Base-by-base conservation (phyloP, 1,284 basidiomycete species). In the Trichosporon faecale region DNA sequence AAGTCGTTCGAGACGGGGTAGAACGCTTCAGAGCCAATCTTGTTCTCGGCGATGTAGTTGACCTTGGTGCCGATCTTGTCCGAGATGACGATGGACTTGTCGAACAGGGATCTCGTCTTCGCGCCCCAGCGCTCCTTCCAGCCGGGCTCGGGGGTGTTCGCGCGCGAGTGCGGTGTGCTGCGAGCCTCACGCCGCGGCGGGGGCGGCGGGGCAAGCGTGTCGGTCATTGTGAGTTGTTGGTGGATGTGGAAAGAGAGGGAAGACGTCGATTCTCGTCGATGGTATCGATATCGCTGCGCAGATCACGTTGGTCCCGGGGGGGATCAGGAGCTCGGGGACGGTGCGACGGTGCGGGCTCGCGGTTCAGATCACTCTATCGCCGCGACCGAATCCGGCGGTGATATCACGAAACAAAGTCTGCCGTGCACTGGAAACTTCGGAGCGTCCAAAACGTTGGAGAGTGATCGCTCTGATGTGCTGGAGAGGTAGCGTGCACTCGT, bases 1-100 rank as follows among this genome's bases (percentile, higher is more conserved):
- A 86, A 85, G 70, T 88, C 87, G 55, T 84, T 85, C 8, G 82
- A 83, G 25, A 83, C 82, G 2, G 87, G 87, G 83, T 84, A 87
- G 75, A 88, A 88, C 2, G 84, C 78, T 70, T 87, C 86, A 9
- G 82, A 83, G 3, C 86, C 86, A 5, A 85, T 76, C 49, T 74
- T 70, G 75, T 79, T 79, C 68, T 80, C 82, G 0, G 82, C 79
- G 64, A 80, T 74, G 25, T 70, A 70, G 72, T 84, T 84, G 66
- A 84, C 76, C 55, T 71, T 76, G 11, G 74, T 77, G 2, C 84
- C 84, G 18, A 83, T 64, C 35, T 77, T 80, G 71, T 84, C 84
- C 25, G 73, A 76, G 46, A 78, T 71, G 29, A 73, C 72, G 16
- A 79, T 72, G 4, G 74, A 69, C 70, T 81, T 83, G 14, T 82